A percentile compares a stretch with the other conserved stretches of the same genome.
phyloP scores from a whole-genome alignment of 257 asterid species.

The Petunia secreta region DNA sequence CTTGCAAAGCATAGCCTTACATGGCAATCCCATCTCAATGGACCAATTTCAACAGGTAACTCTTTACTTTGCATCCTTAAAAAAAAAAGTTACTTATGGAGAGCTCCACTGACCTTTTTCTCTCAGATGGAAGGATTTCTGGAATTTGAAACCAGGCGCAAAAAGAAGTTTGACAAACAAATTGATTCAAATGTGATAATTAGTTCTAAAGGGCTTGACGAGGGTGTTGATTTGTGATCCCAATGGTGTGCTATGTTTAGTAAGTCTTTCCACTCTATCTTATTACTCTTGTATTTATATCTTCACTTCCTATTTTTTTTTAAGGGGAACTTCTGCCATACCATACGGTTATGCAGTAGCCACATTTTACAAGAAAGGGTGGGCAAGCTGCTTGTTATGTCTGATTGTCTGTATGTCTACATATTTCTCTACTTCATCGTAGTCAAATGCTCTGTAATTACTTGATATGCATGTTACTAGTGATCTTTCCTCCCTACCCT shows the following conservation, averaged over 20 bases:
- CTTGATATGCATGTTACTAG: slow-evolving; percentile 3
- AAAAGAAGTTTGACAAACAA: slow-evolving; percentile 86
- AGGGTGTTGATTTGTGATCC: slow-evolving; percentile 80
- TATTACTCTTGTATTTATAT: slow-evolving; percentile 7
- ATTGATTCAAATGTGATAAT: slow-evolving; percentile 92
- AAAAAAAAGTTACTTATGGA: background rate
- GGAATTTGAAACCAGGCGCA: slow-evolving; percentile 87
- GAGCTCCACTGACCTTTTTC: slow-evolving; percentile 20
- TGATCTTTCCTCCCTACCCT: background rate
- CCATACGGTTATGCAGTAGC: background rate
- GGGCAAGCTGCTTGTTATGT: background rate
- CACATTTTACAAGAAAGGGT: background rate
- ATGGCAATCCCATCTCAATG: slow-evolving; percentile 92
- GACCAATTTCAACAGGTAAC: slow-evolving; percentile 84
- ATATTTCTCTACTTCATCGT: background rate
- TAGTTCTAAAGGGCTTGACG: slow-evolving; percentile 91
- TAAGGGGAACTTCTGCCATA: background rate
- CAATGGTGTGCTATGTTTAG: background rate
- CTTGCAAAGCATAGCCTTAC: slow-evolving; percentile 83
- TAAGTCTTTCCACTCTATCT: background rate
- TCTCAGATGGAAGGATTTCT: slow-evolving; percentile 83
- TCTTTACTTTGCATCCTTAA: background rate
- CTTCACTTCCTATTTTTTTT: background rate
- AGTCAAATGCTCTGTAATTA: slow-evolving; percentile 14
- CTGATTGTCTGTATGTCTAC: background rate